phyloP scores from a whole-genome alignment of 148 eudicot species.

The Vaccinium darrowii region DNA sequence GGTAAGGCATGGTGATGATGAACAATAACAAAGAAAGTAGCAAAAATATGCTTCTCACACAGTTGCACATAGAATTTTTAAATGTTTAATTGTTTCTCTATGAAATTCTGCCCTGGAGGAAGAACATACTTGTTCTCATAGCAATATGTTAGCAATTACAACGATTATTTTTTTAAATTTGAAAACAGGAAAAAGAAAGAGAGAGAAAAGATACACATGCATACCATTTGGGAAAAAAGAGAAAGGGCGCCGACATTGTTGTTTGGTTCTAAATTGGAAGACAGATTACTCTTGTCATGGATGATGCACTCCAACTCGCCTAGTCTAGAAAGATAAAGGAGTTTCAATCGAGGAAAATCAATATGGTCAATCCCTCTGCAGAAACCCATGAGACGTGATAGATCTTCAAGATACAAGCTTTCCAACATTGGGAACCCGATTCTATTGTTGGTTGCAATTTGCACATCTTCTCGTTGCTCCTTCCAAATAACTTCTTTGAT shows the following conservation, averaged over 20 bases:
- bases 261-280: background rate
- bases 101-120: too few relatives aligned
- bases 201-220: background rate
- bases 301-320: background rate
- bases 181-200: too few relatives aligned
- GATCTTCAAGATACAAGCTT: background rate
- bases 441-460: background rate
- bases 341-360: background rate
- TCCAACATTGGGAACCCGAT: background rate
- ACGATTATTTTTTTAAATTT: too few relatives aligned
- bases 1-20: too few relatives aligned
- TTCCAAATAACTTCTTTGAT: conserved; percentile 19
- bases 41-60: too few relatives aligned
- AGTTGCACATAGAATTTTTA: too few relatives aligned
- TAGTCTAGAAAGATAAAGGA: background rate
- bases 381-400: background rate
- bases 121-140: too few relatives aligned
- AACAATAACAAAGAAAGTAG: too few relatives aligned
- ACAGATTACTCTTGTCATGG: background rate
- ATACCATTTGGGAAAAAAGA: too few relatives aligned
- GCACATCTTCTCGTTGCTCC: background rate
- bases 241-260: too few relatives aligned
- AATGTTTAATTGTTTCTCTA: too few relatives aligned
- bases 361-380: conserved; percentile 9
- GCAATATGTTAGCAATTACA: too few relatives aligned